Base-by-base conservation (phyloP, 2,329 filamentous ascomycete species). In the Fusarium sp. region DNA sequence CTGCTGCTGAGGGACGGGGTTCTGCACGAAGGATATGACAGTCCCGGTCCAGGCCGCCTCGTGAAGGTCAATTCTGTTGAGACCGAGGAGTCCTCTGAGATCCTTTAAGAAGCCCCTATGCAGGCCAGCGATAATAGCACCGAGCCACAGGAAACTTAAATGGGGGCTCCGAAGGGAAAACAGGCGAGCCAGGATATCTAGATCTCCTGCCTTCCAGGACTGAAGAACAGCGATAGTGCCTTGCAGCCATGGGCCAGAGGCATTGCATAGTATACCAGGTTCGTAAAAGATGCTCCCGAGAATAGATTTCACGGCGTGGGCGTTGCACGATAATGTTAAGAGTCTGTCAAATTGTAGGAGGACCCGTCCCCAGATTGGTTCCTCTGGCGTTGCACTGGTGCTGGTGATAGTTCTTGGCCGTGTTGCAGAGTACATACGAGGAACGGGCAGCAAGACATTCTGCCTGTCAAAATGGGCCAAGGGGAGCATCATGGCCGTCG, bases 91-190 rank as follows among this genome's bases (percentile, higher is more conserved):
- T 14, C 14, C 35, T n/a, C 58, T 10, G 7, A 31, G 39, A 45
- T 33, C 9, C 39, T 60, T 45, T 2, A 60, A 20, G 39, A 60
- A 43, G 27, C 39, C 18, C 58, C 29, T 45, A 16, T 65, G 41
- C 98, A 60, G 9, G n/a, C 64, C 64, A 29, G 43, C 29, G 31
- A 67, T 24, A 18, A 58, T 18, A 6, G 65, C 58, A n/a, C 58
- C 50, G 4, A 67, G 31, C 58, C 65, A 67, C 1, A 67, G 39
- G 52, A 67, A 67, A 24, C 64, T 39, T 9, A 67, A 27, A 24
- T 56, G 57, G 27, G 58, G 65, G 29, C 31, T 56, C 27, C 50
- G 35, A 43, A 52, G 20, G 56, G 27, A 27, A 16, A 67, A 24
- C 37, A 58, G 33, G n/a, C 52, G 65, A 18, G 65, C 58, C 16